These are phyloP conservation scores for Metarhizium brunneum DNA, from an alignment of 2,329 filamentous ascomycete genomes.

Conservation along the genomic window DNA sequence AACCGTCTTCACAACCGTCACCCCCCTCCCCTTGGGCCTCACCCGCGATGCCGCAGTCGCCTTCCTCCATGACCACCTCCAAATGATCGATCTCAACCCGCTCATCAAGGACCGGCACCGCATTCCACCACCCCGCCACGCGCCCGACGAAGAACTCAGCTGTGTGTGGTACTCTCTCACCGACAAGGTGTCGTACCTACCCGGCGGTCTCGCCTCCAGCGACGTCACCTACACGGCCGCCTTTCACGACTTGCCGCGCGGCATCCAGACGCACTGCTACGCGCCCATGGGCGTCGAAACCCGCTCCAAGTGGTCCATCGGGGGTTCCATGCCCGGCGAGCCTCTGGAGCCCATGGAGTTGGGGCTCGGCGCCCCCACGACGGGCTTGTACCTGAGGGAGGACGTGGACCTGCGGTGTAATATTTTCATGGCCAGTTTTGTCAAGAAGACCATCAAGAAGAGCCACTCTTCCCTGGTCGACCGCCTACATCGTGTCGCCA, in stretches of 20 bases:
- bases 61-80: conserved; percentile 67
- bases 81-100: conserved; percentile 85
- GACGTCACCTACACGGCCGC: conserved; percentile 71
- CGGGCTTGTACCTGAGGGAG: conserved; percentile 74
- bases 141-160: conserved; percentile 59
- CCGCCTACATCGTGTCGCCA: conserved; percentile 28
- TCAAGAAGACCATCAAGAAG: conserved; percentile 74
- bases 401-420: conserved; percentile 77
- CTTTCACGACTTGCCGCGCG: conserved; percentile 64
- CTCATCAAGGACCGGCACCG: conserved; percentile 63
- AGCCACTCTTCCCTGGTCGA: conserved; percentile 64
- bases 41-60: conserved; percentile 61
- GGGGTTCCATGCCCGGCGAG: conserved; percentile 64
- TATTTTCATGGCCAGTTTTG: conserved; percentile 63
- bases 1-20: conserved; percentile 67
- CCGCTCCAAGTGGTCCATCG: conserved; percentile 67
- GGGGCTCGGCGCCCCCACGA: conserved; percentile 53
- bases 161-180: conserved; percentile 73
- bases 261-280: conserved; percentile 75
- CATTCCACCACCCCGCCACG: conserved; percentile 58
- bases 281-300: conserved; percentile 76
- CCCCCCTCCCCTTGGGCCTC: conserved; percentile 62
- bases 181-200: conserved; percentile 68
- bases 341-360: conserved; percentile 55
- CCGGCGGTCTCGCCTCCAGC: conserved; percentile 53